A percentile compares a stretch with the other conserved stretches of the same genome.
These are phyloP conservation scores for Populus davidiana DNA, from an alignment of 345 rosid species.

Conservation along the genomic window DNA sequence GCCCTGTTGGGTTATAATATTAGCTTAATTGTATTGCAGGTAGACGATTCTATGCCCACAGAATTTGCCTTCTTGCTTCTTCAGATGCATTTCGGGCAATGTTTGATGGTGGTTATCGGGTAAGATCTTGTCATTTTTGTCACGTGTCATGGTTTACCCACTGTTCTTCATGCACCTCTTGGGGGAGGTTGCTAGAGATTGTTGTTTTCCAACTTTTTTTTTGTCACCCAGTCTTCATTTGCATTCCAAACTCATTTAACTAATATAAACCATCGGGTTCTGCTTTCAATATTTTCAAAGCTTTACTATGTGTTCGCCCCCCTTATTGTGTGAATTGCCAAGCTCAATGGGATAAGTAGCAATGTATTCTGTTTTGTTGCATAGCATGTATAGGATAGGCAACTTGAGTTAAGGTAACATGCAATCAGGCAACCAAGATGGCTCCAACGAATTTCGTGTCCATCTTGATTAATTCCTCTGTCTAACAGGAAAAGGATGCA, in stretches of 20 bases:
- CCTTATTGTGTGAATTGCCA: background rate
- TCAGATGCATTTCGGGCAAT: slow-evolving; percentile 99
- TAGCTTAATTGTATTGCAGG: slow-evolving; percentile 47
- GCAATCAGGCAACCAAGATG: background rate
- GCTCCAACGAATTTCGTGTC: background rate
- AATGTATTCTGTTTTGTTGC: background rate
- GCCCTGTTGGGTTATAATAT: background rate
- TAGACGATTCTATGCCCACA: slow-evolving; percentile 87
- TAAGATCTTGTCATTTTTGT: slow-evolving; percentile 33
- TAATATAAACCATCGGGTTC: slow-evolving; percentile 1
- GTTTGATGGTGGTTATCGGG: slow-evolving; percentile 99
- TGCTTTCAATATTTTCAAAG: background rate
- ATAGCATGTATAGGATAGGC: background rate
- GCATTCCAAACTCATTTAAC: background rate
- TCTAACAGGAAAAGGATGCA: slow-evolving; percentile 82
- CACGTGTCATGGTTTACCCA: background rate
- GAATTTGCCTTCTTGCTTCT: slow-evolving; percentile 97
- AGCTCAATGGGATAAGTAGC: background rate
- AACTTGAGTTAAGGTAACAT: background rate
- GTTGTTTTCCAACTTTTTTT: background rate
- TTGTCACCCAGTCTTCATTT: background rate
- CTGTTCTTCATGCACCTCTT: background rate
- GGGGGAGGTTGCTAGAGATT: background rate
- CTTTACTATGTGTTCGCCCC: background rate
- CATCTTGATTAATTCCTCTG: slow-evolving; percentile 1